Base-by-base conservation (phyloP, 176 grass and related monocot species). In the Carex kokanica region DNA sequence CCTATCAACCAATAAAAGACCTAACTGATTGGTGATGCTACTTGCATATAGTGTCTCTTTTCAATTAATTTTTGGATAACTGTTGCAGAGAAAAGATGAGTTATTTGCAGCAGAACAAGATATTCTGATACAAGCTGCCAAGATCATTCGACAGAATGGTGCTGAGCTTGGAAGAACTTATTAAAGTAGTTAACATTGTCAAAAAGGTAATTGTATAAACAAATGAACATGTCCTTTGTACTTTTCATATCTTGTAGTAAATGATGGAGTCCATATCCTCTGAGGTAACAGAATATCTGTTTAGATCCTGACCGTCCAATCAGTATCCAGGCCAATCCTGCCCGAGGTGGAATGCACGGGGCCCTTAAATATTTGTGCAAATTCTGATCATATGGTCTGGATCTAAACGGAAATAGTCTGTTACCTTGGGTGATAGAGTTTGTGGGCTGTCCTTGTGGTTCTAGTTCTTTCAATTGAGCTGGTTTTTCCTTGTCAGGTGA, bases 91-190 rank as follows among this genome's bases (percentile, higher is more conserved):
- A 81, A 92, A 60, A 85, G 93, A 92, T 29, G 93, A 92, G 82
- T 84, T 88, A 70, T 90, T 66, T 68, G 85, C 82, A 7, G 21
- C 79, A 77, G 88, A 95, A 66, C 93, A 95, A 90, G 93, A 90
- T 63, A 87, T 95, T 87, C 82, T 95, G 78, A 81, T 92, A 55
- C 69, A 87, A 67, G 86, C 93, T 64, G 90, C 72, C 14, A 80
- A 63, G 60, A 84, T 90, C 60, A 63, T 95, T 21, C 83, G 85
- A 71, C 64, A 61, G 55, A 87, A 95, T 70, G 82, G 85, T 64
- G 81, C 85, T 85, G 81, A 92, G 41, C 81, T 88, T 64, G 86
- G 86, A 91, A 71, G 58, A 23, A 80, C 86, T 5, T 3, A 13
- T 70, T 25, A 74, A 21, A 80, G 20, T 65, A 56, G 54, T 78